Percentiles rank a stretch among this genome's conserved stretches.
phyloP scores from a whole-genome alignment of 1,139 yeast species.

The Protomyces macrosporus region DNA sequence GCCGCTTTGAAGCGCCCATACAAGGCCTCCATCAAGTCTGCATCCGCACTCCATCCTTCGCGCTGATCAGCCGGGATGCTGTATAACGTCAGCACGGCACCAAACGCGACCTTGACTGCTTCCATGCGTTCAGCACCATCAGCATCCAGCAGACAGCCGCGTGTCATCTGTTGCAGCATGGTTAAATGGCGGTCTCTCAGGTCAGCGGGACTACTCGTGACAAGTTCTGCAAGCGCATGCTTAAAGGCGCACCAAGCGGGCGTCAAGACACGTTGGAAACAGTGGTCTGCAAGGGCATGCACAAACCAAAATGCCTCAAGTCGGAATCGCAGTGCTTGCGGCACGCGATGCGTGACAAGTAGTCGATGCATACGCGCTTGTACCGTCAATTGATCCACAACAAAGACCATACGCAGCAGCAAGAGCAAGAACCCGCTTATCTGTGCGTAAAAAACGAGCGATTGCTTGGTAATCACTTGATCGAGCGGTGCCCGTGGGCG shows the following conservation, averaged over 20 bases:
- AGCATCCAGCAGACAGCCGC: neutral
- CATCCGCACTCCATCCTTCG: neutral
- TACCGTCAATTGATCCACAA: conserved; percentile 7
- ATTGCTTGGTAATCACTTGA: conserved; percentile 7
- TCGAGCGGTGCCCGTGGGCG: conserved; percentile 14
- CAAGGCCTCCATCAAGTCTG: neutral
- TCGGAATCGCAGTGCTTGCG: conserved; percentile 2
- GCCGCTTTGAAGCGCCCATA: neutral
- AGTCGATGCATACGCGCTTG: neutral
- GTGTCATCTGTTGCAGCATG: conserved; percentile 6
- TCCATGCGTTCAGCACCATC: neutral
- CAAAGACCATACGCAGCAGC: conserved; percentile 3
- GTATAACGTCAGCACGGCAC: neutral
- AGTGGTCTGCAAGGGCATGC: neutral
- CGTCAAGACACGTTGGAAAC: conserved; percentile 9
- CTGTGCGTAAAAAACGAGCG: neutral
- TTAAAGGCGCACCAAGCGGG: neutral
- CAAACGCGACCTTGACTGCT: neutral
- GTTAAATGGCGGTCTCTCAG: conserved; percentile 8
- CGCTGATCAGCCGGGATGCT: neutral
- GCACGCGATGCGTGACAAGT: neutral
- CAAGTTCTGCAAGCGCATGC: neutral
- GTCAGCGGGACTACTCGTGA: neutral
- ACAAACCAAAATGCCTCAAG: conserved; percentile 11
- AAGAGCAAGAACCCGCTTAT: conserved; percentile 12